Percentiles rank a stretch among this genome's conserved stretches.
phyloP scores from a whole-genome alignment of 176 grass and related monocot species.

The Aegilops longissima region DNA sequence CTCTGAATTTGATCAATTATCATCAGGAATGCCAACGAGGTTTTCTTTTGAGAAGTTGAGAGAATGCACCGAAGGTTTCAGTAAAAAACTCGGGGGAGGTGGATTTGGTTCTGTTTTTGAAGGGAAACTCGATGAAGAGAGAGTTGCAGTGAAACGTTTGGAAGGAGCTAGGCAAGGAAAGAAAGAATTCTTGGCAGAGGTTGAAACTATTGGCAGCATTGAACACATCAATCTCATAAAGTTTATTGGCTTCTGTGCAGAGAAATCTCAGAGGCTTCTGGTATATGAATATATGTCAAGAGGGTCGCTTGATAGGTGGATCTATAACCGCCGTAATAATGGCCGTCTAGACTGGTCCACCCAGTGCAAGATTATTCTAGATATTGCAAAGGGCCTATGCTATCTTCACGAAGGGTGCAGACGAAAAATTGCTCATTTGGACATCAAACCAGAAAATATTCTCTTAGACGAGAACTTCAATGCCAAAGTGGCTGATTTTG shows the following conservation, averaged over 20 bases:
- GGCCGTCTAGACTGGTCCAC: background rate
- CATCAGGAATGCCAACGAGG: conserved; percentile 4
- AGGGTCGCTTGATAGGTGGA: conserved; percentile 33
- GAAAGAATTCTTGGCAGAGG: background rate
- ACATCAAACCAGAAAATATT: background rate
- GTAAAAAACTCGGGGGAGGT: conserved; percentile 10
- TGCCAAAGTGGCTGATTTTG: no score
- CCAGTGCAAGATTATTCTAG: background rate
- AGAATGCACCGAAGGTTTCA: conserved; percentile 3
- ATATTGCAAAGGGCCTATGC: background rate
- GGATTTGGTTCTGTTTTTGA: conserved; percentile 24
- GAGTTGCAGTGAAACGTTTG: conserved; percentile 29
- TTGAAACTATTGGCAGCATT: no score
- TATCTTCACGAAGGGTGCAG: conserved; percentile 3
- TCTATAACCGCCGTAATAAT: background rate
- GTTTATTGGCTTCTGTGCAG: no score
- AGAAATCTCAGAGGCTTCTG: no score
- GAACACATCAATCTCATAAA: no score
- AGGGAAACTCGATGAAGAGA: conserved; percentile 2
- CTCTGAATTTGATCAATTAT: background rate
- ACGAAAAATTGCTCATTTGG: conserved; percentile 25
- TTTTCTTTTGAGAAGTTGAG: conserved; percentile 4
- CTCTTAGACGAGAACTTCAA: no score
- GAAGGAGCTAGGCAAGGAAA: background rate
- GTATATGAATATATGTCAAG: background rate